phyloP scores from a whole-genome alignment of 768 basidiomycete species.

The Melanogaster broomeanus region DNA sequence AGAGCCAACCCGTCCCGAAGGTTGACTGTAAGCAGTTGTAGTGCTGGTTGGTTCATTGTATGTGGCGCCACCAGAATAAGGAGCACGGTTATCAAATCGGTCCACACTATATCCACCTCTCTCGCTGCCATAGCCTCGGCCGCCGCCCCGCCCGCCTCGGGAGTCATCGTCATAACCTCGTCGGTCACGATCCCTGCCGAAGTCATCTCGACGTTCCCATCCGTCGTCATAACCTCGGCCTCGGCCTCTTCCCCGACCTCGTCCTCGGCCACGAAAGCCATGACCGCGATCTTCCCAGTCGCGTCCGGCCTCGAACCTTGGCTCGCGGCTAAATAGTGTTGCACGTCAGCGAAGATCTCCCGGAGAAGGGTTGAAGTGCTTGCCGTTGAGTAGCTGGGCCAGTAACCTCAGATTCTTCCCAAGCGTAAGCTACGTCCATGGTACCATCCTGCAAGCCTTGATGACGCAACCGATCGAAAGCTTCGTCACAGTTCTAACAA shows the following conservation, averaged over 20 bases:
- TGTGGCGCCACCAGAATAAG: conserved; percentile 27
- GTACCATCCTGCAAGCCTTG: conserved; percentile 82
- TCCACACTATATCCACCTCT: conserved; percentile 47
- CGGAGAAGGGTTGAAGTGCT: conserved; percentile 3
- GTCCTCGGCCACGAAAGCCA: conserved; percentile 40
- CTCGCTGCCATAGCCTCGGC: conserved; percentile 39
- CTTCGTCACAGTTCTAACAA: conserved; percentile 69
- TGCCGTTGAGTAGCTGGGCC: conserved; percentile 48
- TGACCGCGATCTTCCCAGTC: conserved; percentile 49
- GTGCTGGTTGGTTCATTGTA: conserved; percentile 29
- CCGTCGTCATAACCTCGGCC: conserved; percentile 40
- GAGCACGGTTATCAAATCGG: conserved; percentile 44
- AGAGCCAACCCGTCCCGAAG: conserved; percentile 16
- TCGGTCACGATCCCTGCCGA: conserved; percentile 38
- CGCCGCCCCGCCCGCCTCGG: conserved; percentile 36
- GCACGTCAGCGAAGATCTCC: conserved; percentile 4
- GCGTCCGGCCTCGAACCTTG: conserved; percentile 40
- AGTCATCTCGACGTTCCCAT: conserved; percentile 47
- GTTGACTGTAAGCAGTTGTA: conserved; percentile 25
- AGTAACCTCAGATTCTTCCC: conserved; percentile 67
- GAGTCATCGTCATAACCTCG: conserved; percentile 38
- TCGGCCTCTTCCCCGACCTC: conserved; percentile 43
- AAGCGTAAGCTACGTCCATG: conserved; percentile 85
- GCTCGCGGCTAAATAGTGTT: conserved; percentile 24
- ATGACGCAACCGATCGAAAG: conserved; percentile 78